Conservation (phyloP, 192 early-diverging fungal genomes). For the Dissophora globulifera region DNA sequence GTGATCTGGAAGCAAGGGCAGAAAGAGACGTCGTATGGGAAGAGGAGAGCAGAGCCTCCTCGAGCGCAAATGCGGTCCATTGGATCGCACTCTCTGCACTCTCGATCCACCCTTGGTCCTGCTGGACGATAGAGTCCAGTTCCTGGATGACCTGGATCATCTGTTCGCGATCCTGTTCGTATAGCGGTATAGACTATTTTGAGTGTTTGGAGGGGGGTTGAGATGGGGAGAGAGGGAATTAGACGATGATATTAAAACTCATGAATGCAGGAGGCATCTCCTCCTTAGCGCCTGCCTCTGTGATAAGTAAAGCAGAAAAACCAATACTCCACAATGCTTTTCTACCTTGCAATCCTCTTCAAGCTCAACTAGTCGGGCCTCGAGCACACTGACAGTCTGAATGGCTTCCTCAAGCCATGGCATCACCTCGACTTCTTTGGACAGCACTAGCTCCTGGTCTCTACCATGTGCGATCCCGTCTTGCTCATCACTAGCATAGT, state of each 20-base stretch:
- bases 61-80: constrained; percentile 17
- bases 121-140: constrained; percentile 4
- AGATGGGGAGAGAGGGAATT: neutral
- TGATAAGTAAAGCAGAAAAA: neutral
- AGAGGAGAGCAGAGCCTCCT: constrained; percentile 26
- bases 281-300: too few relatives aligned
- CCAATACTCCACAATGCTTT: too few relatives aligned
- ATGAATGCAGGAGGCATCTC: too few relatives aligned
- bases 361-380: constrained; percentile 24
- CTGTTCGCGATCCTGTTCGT: constrained; percentile 19
- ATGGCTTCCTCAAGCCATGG: constrained; percentile 36
- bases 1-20: neutral
- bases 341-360: constrained; percentile 23
- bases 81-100: constrained; percentile 14
- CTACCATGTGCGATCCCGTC: neutral
- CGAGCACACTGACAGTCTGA: constrained; percentile 18
- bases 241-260: neutral
- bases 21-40: neutral
- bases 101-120: constrained; percentile 27
- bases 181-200: constrained; percentile 24
- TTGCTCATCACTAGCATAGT: neutral
- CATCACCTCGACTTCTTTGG: constrained; percentile 5
- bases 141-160: constrained; percentile 35
- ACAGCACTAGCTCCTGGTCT: neutral
- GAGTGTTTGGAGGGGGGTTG: neutral